Evolutionary conservation across 2,329 filamentous ascomycete species (phyloP), one percentile per base, ranked within the genome.

Genomic region (Xylaria sp.): DNA sequence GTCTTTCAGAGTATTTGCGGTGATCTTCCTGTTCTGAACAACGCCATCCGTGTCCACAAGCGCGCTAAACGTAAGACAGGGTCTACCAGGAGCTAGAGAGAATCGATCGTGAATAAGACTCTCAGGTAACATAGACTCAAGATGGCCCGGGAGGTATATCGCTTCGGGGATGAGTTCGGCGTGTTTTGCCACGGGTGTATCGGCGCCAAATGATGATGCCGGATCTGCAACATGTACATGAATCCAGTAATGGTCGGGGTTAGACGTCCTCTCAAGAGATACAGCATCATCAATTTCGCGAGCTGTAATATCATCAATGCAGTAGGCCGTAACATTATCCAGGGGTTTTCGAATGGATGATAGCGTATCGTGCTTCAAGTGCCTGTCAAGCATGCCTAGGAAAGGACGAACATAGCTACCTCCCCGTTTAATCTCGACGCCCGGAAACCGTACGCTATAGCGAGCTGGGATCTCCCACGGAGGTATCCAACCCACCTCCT

Each of bases 191-290:
- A 93, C 78, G 9, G 83, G 80, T 43, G 89, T 87, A 25, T 87
- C 82, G 20, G 87, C 86, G 23, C 81, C 74, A 70, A 96, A 88
- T 66, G 87, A 87, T 5, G 93, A 92, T 2, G 91, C 90, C 9
- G 92, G 92, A 74, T 96, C 93, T 15, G 93, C 93, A 48, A 92
- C 86, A 77, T 96, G 93, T 36, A 93, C 80, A 75, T 94, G 92
- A 34, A 95, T 82, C 93, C 93, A 96, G 74, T 87, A 88, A 71
- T 91, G 84, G 59, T 83, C 76, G 23, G 83, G 69, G 20, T 78
- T 81, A 4, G 82, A 79, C 0, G 90, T 86, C 53, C 79, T 77
- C 75, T 93, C 90, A 8, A 96, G 75, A 0, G 92, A 95, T 9
- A 97, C 80, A 1, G 90, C 93, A 76, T 97, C 93, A 72, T 97